Evolutionary conservation across 2,329 filamentous ascomycete genomes (phyloP).

Genomic region (Aspergillus proliferans): DNA sequence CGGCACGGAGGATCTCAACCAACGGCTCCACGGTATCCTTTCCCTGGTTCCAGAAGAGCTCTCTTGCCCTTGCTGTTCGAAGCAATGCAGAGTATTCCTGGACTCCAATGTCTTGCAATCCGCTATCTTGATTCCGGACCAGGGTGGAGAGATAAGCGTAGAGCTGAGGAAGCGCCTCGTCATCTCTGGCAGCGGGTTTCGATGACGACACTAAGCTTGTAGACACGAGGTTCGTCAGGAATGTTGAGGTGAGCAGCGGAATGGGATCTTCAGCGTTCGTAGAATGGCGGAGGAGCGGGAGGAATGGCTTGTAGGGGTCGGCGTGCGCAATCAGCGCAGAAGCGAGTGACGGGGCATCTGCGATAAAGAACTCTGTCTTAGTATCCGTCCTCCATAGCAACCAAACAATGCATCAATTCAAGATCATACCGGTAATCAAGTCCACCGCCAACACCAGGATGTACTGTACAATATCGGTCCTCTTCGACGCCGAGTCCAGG

Average conservation of each 20-base stretch:
- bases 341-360: slow-evolving; percentile 74
- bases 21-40: slow-evolving; percentile 78
- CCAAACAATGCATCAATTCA: neutral
- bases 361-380: neutral
- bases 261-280: slow-evolving; percentile 79
- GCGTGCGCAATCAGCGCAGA: slow-evolving; percentile 68
- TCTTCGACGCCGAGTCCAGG: slow-evolving; percentile 76
- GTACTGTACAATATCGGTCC: slow-evolving; percentile 89
- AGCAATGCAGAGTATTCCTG: slow-evolving; percentile 83
- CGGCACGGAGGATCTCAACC: slow-evolving; percentile 68
- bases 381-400: neutral
- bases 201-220: slow-evolving; percentile 56
- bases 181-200: slow-evolving; percentile 55
- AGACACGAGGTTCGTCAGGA: slow-evolving; percentile 73
- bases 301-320: slow-evolving; percentile 68
- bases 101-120: slow-evolving; percentile 90
- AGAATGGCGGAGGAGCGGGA: slow-evolving; percentile 76
- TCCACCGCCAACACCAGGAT: slow-evolving; percentile 85
- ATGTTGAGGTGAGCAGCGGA: slow-evolving; percentile 80
- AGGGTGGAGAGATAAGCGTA: slow-evolving; percentile 81
- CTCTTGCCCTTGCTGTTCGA: slow-evolving; percentile 64
- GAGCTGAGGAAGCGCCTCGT: slow-evolving; percentile 71
- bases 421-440: slow-evolving; percentile 66
- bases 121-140: slow-evolving; percentile 77
- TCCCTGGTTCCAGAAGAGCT: slow-evolving; percentile 85